Base-by-base conservation (phyloP, 768 basidiomycete genomes). In the Lyophyllum decastes region DNA sequence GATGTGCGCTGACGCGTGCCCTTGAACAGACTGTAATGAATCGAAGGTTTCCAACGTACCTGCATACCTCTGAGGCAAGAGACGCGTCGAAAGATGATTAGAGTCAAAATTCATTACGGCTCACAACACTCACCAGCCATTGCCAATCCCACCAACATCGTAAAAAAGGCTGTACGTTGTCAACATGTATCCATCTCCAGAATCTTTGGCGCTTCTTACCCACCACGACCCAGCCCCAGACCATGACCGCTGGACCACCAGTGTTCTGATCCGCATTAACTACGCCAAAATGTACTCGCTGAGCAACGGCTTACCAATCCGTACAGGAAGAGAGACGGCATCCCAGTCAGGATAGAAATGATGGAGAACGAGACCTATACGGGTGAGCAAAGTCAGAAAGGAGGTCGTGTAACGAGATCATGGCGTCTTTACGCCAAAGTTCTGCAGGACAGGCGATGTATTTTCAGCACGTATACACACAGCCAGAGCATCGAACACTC, bases 221-320 rank as follows among this genome's bases (percentile, higher is more conserved):
- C 35, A 86, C 87, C 33, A 88, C 78, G 2, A 87, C 66, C 82
- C 84, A 90, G 17, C 87, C 86, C 86, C 87, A 89, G 0, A 87
- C 86, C 88, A 90, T 91, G 2, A 89, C 87, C 0, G 78, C 88
- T 0, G 88, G 88, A 8, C 89, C 89, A 41, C 89, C 89, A 0
- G 88, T 90, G 47, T 82, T 87, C 85, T 90, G 24, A 9, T 24
- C 40, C 24, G 3, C 14, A 49, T 19, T 19, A 24, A 7, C 35
- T 1, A 26, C 22, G n/a, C 27, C 3, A 30, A 52, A 27, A 57
- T 49, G 43, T 17, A 16, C 34, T 24, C 30, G 26, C n/a, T 19
- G 17, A 16, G 4, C 45, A 30, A 30, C 10, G 22, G 73, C 84
- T 58, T 63, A 88, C 87, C 68, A 90, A 62, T 17, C 89, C 88